Evolutionary conservation across 352 stramenopile genomes (phyloP), one percentile per base, ranked within the genome.

Genomic region (Pythium pyrilobum): DNA sequence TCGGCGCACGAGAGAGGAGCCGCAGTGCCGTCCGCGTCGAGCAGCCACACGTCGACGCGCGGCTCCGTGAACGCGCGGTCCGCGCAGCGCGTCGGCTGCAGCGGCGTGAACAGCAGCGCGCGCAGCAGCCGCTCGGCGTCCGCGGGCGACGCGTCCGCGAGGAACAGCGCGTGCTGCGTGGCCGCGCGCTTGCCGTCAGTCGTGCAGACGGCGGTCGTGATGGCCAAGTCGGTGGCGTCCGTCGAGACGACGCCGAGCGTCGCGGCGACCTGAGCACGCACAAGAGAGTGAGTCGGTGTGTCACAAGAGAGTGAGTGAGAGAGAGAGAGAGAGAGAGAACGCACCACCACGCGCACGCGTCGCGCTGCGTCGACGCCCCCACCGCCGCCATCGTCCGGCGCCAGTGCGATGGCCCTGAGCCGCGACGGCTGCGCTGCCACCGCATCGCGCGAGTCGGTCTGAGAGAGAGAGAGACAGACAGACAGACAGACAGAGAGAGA

Each of bases 21-120:
- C 16, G 42, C 31, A 27, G 33, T 0, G 24, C n/a, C 6, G n/a
- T 21, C 36, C 13, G 6, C 20, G 15, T 8, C 2, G 9, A 36
- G 12, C 5, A 55, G 34, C 47, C 47, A 55, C 24, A 55, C 3
- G 24, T 55, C 47, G 16, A 55, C 47, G 4, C 36, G 47, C 28
- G 47, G 47, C n/a, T 21, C 16, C 20, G n/a, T 23, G 9, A 46
- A 55, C 33, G 27, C 24, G 7, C 36, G 47, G 13, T 55, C 33
- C 10, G 24, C 36, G 18, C 47, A 55, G 1, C 47, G 47, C 23
- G 24, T 1, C 15, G 13, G 16, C 9, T 21, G 9, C n/a, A 25
- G 11, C 15, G 25, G 36, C 25, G 47, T 39, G 34, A 55, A 45
- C 47, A 34, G 46, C 0, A 55, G 47, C 24, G 47, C 37, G 25